Base-by-base conservation (phyloP, 1,284 basidiomycete genomes). In the Kalmanozyma brasiliensis region DNA sequence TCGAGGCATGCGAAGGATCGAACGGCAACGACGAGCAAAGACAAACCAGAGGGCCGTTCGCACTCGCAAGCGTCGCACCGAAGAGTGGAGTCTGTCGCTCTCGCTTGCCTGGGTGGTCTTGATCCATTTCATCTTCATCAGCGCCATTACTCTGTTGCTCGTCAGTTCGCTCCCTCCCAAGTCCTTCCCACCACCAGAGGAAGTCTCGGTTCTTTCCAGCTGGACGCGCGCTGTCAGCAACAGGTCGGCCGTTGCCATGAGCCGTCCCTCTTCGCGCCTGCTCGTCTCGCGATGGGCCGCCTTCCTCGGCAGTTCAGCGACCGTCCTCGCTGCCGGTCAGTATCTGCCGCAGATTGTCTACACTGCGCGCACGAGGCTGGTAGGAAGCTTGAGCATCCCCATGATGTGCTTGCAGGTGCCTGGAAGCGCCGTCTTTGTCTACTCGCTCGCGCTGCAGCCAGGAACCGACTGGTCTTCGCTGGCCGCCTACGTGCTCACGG, bases 371-470 rank as follows among this genome's bases (percentile, higher is more conserved):
- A 84, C 87, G 34, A 89, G 89, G 75, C 87, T 94, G 8, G 94
- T 98, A 8, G 94, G 94, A 10, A 93, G 93, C 1, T 85, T 98
- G 20, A 94, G 90, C 74, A 91, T 98, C 67, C 90, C 89, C 2
- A 96, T 93, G 87, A 97, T 98, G 95, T 85, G 88, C 41, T 90
- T 98, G 20, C 94, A 98, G 83, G 93, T 89, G 8, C 95, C 95
- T 0, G 95, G 95, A 2, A 90, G 91, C 1, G 85, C 93, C 19
- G 82, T 94, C 34, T 97, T 98, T 88, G 90, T 94, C 13, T 81
- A 91, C 35, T 92, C 91, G 62, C 61, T 82, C 9, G 72, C 79
- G 3, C 57, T 77, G 19, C 76, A 75, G 49, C 79, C 80, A 13
- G 81, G 80, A 7, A 71, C 52, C 33, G 58, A 59, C 40, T 67